Evolutionary conservation across 1,139 yeast species (phyloP).

Genomic region (Kodamaea fungicola): DNA sequence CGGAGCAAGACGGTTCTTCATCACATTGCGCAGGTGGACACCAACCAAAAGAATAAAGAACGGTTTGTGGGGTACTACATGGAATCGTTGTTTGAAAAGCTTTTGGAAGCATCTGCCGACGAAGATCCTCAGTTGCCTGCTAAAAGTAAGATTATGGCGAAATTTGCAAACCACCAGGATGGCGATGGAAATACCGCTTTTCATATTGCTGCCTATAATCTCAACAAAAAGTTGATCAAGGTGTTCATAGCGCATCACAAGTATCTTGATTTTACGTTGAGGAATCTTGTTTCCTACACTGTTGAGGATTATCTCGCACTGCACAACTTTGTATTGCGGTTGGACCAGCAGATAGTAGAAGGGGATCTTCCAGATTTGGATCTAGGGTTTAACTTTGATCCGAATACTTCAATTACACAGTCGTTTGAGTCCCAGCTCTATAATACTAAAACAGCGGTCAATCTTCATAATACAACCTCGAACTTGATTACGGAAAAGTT

Average conservation of each 20-base stretch:
- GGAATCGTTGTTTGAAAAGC: constrained; percentile 68
- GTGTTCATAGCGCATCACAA: constrained; percentile 73
- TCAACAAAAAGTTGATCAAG: constrained; percentile 72
- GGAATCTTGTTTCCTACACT: constrained; percentile 67
- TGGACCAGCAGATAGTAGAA: constrained; percentile 14
- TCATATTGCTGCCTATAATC: constrained; percentile 74
- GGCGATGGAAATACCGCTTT: constrained; percentile 83
- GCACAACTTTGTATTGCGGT: constrained; percentile 29
- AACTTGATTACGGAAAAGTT: constrained; percentile 38
- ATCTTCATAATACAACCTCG: constrained; percentile 33
- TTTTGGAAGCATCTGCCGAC: constrained; percentile 23
- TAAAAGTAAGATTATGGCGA: constrained; percentile 43
- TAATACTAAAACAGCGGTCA: constrained; percentile 36
- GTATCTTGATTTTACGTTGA: constrained; percentile 54
- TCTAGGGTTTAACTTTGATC: constrained; percentile 9
- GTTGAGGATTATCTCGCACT: constrained; percentile 68
- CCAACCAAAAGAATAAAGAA: constrained; percentile 48
- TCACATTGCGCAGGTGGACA: constrained; percentile 57
- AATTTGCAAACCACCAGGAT: constrained; percentile 78
- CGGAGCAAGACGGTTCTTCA: constrained; percentile 76
- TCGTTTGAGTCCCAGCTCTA: constrained; percentile 40
- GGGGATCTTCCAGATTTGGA: constrained; percentile 3
- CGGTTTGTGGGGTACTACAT: constrained; percentile 79
- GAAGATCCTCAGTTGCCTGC: constrained; percentile 1
- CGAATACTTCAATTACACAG: constrained; percentile 12